Conservation (phyloP, 768 basidiomycete genomes). For the Mycena capillaripes region DNA sequence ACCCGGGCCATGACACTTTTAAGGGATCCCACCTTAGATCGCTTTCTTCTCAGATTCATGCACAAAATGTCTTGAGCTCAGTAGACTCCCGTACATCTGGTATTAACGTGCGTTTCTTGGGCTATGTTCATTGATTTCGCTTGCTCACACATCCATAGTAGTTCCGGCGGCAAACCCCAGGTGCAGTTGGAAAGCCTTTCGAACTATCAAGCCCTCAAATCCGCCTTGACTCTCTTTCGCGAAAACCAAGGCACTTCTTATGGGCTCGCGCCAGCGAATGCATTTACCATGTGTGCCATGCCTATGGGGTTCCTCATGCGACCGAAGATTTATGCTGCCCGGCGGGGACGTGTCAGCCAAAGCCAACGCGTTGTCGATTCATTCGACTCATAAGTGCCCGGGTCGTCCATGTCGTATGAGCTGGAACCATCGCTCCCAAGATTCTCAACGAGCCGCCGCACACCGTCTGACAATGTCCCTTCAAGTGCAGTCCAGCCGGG, state of each 20-base stretch:
- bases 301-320: slow-evolving; percentile 9
- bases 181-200: slow-evolving; percentile 41
- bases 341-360: too few species aligned
- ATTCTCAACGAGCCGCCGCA: slow-evolving; percentile 37
- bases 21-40: background rate
- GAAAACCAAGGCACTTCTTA: background rate
- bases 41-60: slow-evolving; percentile 6
- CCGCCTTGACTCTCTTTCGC: slow-evolving; percentile 43
- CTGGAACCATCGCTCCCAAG: slow-evolving; percentile 32
- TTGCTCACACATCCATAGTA: slow-evolving; percentile 34
- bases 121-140: background rate
- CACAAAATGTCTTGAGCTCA: slow-evolving; percentile 48
- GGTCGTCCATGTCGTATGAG: slow-evolving; percentile 4
- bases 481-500: slow-evolving; percentile 50
- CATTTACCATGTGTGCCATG: slow-evolving; percentile 11
- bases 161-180: slow-evolving; percentile 60
- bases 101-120: slow-evolving; percentile 49
- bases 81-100: slow-evolving; percentile 49
- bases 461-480: slow-evolving; percentile 54
- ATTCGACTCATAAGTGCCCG: slow-evolving; percentile 18
- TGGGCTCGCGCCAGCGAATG: background rate
- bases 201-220: background rate
- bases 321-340: background rate
- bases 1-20: too few species aligned
- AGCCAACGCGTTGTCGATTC: background rate